Base-by-base conservation (phyloP, 768 basidiomycete genomes). In the Postia placenta region DNA sequence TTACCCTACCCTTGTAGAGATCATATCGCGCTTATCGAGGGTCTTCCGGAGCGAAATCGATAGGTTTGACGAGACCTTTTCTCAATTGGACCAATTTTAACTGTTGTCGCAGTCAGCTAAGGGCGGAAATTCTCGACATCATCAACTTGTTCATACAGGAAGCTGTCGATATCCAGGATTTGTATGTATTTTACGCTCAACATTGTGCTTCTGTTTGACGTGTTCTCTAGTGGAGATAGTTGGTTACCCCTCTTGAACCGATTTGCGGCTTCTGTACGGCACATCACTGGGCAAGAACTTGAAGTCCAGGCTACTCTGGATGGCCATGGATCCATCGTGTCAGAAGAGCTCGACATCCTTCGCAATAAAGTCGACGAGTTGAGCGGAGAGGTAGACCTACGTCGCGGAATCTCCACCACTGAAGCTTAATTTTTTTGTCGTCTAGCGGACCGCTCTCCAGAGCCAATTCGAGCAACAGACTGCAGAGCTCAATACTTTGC, bases 91-190 rank as follows among this genome's bases (percentile, higher is more conserved):
- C 30, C 22, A 22, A n/a, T 49, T 50, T 43, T 57, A 35, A 58
- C 41, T 36, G 24, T 39, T 14, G n/a, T n/a, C 23, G 11, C 42
- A 89, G 87, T n/a, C 71, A 79, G 50, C 67, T 84, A 36, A 85
- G 87, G 60, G 69, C 70, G 2, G 76, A 83, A 50, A 58, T 80
- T 1, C 68, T 88, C 47, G 71, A 73, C 5, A 69, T 87, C 24
- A 54, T 86, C 26, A 79, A 83, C 49, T 78, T 75, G 36, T 86
- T 92, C 54, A 72, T 86, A 11, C 79, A 81, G 47, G 78, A 85
- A 42, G 73, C 80, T 3, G 69, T 72, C 2, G 57, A 71, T 47
- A 64, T 88, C 1, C 78, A 83, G 50, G 77, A 81, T 54, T 80
- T 87, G 86, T 87, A 64, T 45, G 37, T 41, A 0, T 19, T 14